Conservation (phyloP, 2,329 filamentous ascomycete genomes). For the Aspergillus jensenii region DNA sequence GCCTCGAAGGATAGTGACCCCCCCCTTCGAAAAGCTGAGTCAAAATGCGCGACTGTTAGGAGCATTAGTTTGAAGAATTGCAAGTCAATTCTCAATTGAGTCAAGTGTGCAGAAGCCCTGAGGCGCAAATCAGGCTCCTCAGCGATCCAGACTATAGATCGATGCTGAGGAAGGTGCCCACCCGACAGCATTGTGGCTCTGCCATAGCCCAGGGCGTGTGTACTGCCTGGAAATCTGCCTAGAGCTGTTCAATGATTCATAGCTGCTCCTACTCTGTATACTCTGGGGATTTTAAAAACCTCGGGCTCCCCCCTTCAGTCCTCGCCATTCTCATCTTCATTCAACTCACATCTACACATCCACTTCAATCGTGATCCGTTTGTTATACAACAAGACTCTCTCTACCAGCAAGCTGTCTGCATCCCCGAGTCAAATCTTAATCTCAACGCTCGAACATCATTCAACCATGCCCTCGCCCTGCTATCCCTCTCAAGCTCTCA, state of each 20-base stretch:
- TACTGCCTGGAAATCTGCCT: conserved; percentile 1
- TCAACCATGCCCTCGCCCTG: neutral
- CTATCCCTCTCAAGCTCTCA: neutral
- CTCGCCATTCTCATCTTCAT: neutral
- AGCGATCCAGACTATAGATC: conserved; percentile 1
- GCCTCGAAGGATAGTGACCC: neutral
- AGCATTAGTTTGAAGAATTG: neutral
- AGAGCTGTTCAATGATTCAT: neutral
- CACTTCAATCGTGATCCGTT: neutral
- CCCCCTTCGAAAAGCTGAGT: neutral
- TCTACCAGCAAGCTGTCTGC: neutral
- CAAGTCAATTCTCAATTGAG: neutral
- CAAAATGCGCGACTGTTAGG: neutral
- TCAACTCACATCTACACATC: neutral
- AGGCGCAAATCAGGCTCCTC: conserved; percentile 1
- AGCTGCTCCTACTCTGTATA: too few relatives aligned
- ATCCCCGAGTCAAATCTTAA: neutral
- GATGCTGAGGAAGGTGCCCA: neutral
- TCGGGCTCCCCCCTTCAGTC: neutral
- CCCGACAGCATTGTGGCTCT: conserved; percentile 1
- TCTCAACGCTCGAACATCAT: neutral
- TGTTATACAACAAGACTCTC: neutral
- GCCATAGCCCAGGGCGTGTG: neutral
- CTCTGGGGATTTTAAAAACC: neutral
- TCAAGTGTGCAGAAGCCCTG: neutral